A percentile compares a stretch with the other conserved stretches of the same genome.
These are phyloP conservation scores for Russula sp. DNA, from an alignment of 768 basidiomycete genomes.

Conservation along the genomic window DNA sequence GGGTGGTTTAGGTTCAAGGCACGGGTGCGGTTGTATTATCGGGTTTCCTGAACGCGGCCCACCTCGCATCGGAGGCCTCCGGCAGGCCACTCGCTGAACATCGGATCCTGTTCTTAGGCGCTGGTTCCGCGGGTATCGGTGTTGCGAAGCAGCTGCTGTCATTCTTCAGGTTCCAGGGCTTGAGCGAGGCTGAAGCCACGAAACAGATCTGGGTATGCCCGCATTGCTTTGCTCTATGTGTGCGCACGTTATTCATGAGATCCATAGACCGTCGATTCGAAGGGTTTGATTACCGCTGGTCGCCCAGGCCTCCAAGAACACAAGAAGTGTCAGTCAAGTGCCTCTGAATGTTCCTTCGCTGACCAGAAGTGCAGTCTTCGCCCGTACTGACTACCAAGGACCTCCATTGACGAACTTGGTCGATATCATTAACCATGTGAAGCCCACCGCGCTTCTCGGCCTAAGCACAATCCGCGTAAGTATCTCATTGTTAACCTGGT, in stretches of 20 bases:
- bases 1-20: conserved; percentile 29
- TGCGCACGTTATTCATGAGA: not conserved
- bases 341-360: not conserved
- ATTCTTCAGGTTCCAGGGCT: conserved; percentile 79
- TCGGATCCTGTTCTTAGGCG: conserved; percentile 88
- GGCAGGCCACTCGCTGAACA: conserved; percentile 63
- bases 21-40: conserved; percentile 90
- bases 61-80: conserved; percentile 62
- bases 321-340: conserved; percentile 59
- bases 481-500: conserved; percentile 13
- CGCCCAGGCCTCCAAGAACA: conserved; percentile 72
- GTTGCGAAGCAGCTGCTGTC: conserved; percentile 85
- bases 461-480: conserved; percentile 71
- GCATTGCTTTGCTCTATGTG: not conserved
- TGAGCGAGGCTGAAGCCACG: conserved; percentile 72
- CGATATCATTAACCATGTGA: conserved; percentile 74
- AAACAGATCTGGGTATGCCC: conserved; percentile 59
- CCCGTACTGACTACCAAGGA: conserved; percentile 73
- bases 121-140: conserved; percentile 88
- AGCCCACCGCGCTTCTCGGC: conserved; percentile 85
- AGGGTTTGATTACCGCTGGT: conserved; percentile 74
- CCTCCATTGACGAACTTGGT: conserved; percentile 71
- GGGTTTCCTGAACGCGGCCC: conserved; percentile 88
- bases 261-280: conserved; percentile 55
- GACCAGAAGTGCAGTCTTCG: conserved; percentile 52